These are phyloP conservation scores for Protea cynaroides DNA, from an alignment of 164 flowering plant genomes.

Conservation along the genomic window DNA sequence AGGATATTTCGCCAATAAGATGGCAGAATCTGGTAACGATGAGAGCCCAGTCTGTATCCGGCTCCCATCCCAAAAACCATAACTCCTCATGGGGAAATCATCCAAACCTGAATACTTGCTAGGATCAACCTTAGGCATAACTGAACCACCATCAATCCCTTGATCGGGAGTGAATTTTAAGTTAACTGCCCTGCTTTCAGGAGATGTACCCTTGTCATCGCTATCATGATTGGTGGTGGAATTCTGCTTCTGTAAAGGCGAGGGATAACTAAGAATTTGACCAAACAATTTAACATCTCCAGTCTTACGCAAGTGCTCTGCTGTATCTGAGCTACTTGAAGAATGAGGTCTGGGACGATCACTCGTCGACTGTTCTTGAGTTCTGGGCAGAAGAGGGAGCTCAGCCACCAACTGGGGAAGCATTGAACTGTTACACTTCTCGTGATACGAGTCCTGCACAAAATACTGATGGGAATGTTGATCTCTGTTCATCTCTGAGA, in stretches of 20 bases:
- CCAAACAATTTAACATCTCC: slow-evolving; percentile 86
- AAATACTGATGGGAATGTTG: slow-evolving; percentile 11
- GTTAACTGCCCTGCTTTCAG: slow-evolving; percentile 23
- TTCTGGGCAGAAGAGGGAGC: slow-evolving; percentile 22
- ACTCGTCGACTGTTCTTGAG: slow-evolving; percentile 16
- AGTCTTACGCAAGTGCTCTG: slow-evolving; percentile 34
- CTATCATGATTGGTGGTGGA: slow-evolving; percentile 16
- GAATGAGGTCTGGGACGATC: slow-evolving; percentile 24
- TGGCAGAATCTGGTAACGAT: slow-evolving; percentile 57
- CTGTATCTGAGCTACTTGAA: slow-evolving; percentile 35
- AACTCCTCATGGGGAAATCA: slow-evolving; percentile 43
- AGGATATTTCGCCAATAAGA: slow-evolving; percentile 54
- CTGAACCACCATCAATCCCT: slow-evolving; percentile 21
- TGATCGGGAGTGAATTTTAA: slow-evolving; percentile 25
- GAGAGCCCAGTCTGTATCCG: slow-evolving; percentile 51
- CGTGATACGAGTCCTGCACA: slow-evolving; percentile 27
- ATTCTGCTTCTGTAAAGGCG: slow-evolving; percentile 27
- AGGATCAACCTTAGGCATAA: slow-evolving; percentile 29
- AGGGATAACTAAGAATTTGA: slow-evolving; percentile 52
- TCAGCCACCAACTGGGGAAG: slow-evolving; percentile 23
- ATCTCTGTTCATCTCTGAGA: slow-evolving; percentile 19
- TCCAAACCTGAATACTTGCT: slow-evolving; percentile 30
- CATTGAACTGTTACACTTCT: slow-evolving; percentile 34
- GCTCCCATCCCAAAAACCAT: slow-evolving; percentile 75
- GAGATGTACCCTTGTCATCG: slow-evolving; percentile 16